Conservation (phyloP, 257 asterid genomes). For the Asclepias syriaca region DNA sequence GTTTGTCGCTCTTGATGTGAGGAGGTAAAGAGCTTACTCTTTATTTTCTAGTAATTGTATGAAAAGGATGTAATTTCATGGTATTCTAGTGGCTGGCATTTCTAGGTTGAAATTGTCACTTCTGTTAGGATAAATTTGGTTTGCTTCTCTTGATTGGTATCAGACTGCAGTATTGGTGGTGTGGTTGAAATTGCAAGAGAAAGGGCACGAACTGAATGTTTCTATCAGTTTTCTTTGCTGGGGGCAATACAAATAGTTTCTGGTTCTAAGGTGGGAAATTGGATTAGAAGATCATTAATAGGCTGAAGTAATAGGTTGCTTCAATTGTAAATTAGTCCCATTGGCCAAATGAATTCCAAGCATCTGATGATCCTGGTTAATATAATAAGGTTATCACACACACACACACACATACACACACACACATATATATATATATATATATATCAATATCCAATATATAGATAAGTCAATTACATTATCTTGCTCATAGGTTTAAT, state of each 20-base stretch:
- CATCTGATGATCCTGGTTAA: not conserved
- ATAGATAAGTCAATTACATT: no score
- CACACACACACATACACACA: no score
- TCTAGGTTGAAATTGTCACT: not conserved
- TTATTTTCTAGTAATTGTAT: not conserved
- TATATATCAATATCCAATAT: no score
- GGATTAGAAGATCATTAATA: not conserved
- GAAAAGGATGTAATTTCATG: not conserved
- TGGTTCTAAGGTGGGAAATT: not conserved
- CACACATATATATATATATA: no score
- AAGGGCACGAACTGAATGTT: not conserved
- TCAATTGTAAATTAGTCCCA: not conserved
- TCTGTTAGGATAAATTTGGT: not conserved
- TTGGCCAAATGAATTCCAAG: not conserved
- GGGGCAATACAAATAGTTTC: not conserved
- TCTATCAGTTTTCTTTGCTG: not conserved
- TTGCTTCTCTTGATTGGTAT: slow-evolving; percentile 1
- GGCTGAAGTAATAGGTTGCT: not conserved
- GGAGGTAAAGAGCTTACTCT: slow-evolving; percentile 53
- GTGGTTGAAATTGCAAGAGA: not conserved
- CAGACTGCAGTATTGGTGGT: not conserved
- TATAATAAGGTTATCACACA: no score
- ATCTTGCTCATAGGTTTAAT: no score
- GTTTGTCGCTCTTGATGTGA: slow-evolving; percentile 97
- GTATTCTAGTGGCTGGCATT: not conserved